Percentiles rank a stretch among this genome's conserved stretches.
These are phyloP conservation scores for Angomonas ambiguus DNA, from an alignment of 208 protist species.

Conservation along the genomic window DNA sequence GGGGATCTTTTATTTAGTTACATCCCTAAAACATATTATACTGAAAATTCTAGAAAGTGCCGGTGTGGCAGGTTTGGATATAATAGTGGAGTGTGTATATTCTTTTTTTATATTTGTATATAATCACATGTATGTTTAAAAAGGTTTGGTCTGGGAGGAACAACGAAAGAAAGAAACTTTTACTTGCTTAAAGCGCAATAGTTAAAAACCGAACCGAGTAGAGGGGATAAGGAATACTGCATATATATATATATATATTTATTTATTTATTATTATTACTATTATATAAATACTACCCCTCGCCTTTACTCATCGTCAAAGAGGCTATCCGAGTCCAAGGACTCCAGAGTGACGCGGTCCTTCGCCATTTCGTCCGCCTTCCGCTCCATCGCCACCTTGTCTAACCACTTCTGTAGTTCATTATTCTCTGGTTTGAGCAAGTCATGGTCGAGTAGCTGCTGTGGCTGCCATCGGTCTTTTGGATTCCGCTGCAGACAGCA, in stretches of 20 bases:
- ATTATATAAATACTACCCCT: constrained; percentile 3
- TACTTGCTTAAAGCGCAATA: not conserved
- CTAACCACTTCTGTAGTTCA: constrained; percentile 48
- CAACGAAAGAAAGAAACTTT: no score
- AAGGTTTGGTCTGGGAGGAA: no score
- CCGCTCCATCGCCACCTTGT: constrained; percentile 15
- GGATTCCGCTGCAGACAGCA: constrained; percentile 63
- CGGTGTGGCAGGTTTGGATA: no score
- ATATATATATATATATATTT: not conserved
- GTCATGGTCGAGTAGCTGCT: constrained; percentile 48
- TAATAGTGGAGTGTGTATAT: not conserved
- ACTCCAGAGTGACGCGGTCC: not conserved
- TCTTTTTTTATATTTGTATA: no score
- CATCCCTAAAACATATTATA: no score
- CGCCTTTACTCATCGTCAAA: not conserved
- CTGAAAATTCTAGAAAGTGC: no score
- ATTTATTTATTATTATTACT: not conserved
- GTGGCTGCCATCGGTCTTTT: constrained; percentile 26
- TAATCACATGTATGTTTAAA: no score
- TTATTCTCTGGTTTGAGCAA: constrained; percentile 36
- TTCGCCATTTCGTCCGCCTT: not conserved
- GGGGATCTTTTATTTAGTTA: no score
- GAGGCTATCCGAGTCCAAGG: not conserved
- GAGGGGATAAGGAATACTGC: not conserved
- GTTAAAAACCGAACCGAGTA: not conserved